Percentiles rank a stretch among this genome's conserved stretches.
These are phyloP conservation scores for Gloeophyllum trabeum DNA, from an alignment of 768 basidiomycete genomes.

Conservation along the genomic window DNA sequence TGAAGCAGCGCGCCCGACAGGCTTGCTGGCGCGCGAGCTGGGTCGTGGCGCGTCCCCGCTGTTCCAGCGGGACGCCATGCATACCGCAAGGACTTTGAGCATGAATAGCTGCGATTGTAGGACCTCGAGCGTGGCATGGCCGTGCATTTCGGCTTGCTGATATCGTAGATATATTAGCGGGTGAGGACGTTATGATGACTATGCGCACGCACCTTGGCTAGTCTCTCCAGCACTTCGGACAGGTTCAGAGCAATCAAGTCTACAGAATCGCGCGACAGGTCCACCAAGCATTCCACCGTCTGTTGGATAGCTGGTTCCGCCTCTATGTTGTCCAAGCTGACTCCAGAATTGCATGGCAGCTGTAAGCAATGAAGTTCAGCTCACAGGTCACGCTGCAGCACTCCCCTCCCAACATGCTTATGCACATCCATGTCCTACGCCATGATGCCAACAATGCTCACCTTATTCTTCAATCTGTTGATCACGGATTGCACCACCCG, in stretches of 20 bases:
- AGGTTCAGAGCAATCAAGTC: constrained; percentile 75
- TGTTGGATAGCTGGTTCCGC: constrained; percentile 64
- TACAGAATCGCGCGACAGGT: constrained; percentile 65
- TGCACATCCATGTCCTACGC: not conserved
- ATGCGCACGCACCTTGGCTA: constrained; percentile 66
- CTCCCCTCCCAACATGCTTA: not conserved
- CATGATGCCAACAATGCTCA: constrained; percentile 20
- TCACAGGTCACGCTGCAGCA: too few relatives aligned
- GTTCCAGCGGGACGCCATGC: constrained; percentile 71
- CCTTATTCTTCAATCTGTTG: constrained; percentile 74
- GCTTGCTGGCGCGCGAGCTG: constrained; percentile 30
- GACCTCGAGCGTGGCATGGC: constrained; percentile 50
- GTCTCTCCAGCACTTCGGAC: constrained; percentile 64
- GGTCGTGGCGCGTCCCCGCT: constrained; percentile 28
- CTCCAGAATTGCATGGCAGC: constrained; percentile 82
- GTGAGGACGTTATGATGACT: constrained; percentile 3
- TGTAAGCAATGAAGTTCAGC: too few relatives aligned
- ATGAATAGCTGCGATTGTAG: constrained; percentile 83
- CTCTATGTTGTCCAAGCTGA: constrained; percentile 62
- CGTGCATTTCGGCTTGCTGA: constrained; percentile 44
- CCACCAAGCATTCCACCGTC: constrained; percentile 69
- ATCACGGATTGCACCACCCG: constrained; percentile 76
- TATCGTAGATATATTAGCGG: too few relatives aligned
- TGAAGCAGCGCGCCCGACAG: constrained; percentile 18
- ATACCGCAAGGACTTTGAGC: constrained; percentile 68